These are phyloP conservation scores for Coemansia sp. DNA, from an alignment of 192 early-diverging fungal species.

Conservation along the genomic window DNA sequence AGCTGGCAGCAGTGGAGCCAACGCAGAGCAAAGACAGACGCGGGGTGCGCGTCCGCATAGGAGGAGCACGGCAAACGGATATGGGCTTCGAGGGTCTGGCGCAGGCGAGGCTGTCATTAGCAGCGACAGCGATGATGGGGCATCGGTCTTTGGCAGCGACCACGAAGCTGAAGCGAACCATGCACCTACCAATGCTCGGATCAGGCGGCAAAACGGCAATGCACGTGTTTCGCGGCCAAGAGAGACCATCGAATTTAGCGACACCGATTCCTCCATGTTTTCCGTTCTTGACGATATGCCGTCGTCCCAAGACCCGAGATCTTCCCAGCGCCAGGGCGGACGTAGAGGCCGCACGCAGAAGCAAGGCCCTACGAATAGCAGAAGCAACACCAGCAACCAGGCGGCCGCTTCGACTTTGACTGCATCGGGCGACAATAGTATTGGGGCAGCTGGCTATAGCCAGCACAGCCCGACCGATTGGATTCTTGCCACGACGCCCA, in stretches of 20 bases:
- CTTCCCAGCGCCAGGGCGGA: conserved; percentile 11
- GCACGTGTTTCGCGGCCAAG: conserved; percentile 29
- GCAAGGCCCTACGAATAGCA: neutral
- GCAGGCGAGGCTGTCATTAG: neutral
- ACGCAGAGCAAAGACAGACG: neutral
- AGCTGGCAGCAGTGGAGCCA: neutral
- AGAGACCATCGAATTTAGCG: conserved; percentile 5
- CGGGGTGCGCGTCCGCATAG: neutral
- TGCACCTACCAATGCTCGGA: neutral
- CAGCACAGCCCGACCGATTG: conserved; percentile 55
- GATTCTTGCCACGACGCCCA: conserved; percentile 49
- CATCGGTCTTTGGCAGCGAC: neutral
- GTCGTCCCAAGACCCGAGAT: neutral
- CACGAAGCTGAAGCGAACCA: conserved; percentile 6
- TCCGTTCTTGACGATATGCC: neutral
- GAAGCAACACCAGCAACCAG: neutral
- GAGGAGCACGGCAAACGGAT: neutral
- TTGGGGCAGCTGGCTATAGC: neutral
- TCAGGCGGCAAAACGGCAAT: neutral
- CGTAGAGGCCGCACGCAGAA: conserved; percentile 2
- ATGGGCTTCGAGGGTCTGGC: neutral
- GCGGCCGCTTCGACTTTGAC: neutral
- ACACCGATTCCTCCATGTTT: conserved; percentile 9
- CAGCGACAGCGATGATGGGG: neutral
- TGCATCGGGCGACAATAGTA: neutral